Base-by-base conservation (phyloP, 192 early-diverging fungal species). In the Blastocladiella britannica region DNA sequence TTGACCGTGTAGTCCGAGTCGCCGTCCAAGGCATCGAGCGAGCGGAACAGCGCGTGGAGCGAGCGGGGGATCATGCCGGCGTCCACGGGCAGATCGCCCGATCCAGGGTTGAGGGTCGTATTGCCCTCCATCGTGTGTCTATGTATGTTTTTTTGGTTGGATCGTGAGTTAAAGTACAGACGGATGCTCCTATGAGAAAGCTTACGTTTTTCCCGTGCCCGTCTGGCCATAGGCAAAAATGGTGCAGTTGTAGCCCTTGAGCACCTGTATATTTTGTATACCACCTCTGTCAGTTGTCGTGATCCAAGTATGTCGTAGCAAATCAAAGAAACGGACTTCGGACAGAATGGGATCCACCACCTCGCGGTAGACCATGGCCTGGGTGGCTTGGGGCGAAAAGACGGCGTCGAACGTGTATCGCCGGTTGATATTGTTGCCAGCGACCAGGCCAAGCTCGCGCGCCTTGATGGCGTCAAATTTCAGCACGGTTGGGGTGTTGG, bases 61-160 rank as follows among this genome's bases (percentile, higher is more conserved):
- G 86, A 79, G 55, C 93, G 80, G 1, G 91, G 93, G 55, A 97
- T 93, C 27, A 97, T 83, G 18, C 91, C 93, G 5, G 90, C 88
- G 27, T 82, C 62, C 37, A 20, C 15, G 6, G 37, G n/a, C 37
- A 47, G 37, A 4, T 47, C 15, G 1, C 37, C 37, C n/a, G n/a
- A n/a, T 9, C 37, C 37, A 20, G 37, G 37, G 9, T 9, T 20
- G 2, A 47, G n/a, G 1, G 37, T 20, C 15, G n/a, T 9, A 20
- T 47, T 20, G 37, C 37, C 37, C 37, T 47, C 15, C 37, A 47
- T 47, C 37, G 37, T 47, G 37, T 47, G 37, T n/a, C n/a, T n/a
- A n/a, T n/a, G n/a, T n/a, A n/a, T n/a, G n/a, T n/a, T n/a, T 26
- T 37, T 24, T 26, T 31, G 28, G 58, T 28, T 26, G 54, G 62